Percentiles rank a stretch among this genome's conserved stretches.
Evolutionary conservation across 805 yeast genomes (phyloP).

Genomic region (Saturnispora bothae): DNA sequence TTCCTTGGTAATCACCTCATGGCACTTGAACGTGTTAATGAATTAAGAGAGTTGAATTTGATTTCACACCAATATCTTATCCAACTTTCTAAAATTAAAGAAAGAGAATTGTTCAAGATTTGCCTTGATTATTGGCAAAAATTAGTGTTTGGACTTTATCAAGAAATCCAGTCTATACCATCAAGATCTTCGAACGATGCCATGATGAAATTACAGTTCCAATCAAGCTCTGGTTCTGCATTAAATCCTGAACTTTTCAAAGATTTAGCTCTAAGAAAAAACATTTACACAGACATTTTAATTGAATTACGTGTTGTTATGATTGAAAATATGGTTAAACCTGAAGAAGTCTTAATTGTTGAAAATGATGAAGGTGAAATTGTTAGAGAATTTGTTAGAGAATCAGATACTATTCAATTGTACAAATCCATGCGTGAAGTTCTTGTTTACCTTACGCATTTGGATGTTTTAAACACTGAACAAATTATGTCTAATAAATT

Average conservation of each 20-base stretch:
- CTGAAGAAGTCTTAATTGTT: constrained; percentile 93
- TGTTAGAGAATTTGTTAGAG: constrained; percentile 93
- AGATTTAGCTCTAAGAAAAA: constrained; percentile 77
- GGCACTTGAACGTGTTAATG: constrained; percentile 46
- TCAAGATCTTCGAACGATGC: constrained; percentile 51
- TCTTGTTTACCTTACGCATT: constrained; percentile 86
- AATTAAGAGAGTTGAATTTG: constrained; percentile 46
- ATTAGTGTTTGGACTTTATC: constrained; percentile 71
- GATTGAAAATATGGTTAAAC: constrained; percentile 96
- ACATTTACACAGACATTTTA: constrained; percentile 66
- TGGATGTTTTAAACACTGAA: constrained; percentile 90
- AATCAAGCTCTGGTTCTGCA: constrained; percentile 66
- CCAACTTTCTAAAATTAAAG: constrained; percentile 81
- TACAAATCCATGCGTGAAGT: constrained; percentile 96
- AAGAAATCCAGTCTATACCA: constrained; percentile 54
- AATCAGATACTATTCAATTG: constrained; percentile 90
- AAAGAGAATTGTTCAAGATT: constrained; percentile 90
- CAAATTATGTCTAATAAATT: constrained; percentile 86
- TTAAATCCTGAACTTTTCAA: constrained; percentile 71
- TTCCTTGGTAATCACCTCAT: constrained; percentile 66
- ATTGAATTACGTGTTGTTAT: constrained; percentile 84
- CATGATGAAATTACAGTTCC: constrained; percentile 53
- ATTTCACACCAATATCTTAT: constrained; percentile 74
- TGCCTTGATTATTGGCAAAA: constrained; percentile 91
- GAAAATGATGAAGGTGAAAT: constrained; percentile 99